phyloP scores from a whole-genome alignment of 257 asterid species.

The Fraxinus excelsior region DNA sequence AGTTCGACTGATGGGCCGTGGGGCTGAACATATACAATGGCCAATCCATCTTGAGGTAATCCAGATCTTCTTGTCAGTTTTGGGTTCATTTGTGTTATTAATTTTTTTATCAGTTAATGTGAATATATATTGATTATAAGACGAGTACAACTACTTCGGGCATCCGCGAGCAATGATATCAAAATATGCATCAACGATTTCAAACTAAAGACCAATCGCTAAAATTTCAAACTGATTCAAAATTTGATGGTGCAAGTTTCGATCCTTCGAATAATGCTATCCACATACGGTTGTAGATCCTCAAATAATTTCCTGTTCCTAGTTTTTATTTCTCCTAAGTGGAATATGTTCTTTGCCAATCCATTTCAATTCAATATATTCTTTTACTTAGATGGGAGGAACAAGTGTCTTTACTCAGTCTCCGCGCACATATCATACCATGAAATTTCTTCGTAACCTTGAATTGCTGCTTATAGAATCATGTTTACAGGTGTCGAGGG shows the following conservation, averaged over 20 bases:
- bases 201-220: too few relatives aligned
- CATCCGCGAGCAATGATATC: too few relatives aligned
- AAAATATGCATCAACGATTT: too few relatives aligned
- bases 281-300: too few relatives aligned
- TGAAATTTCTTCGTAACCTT: not conserved
- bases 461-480: not conserved
- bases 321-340: not conserved
- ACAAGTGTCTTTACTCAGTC: too few relatives aligned
- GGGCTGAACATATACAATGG: conserved; percentile 72
- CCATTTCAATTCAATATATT: not conserved
- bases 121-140: too few relatives aligned
- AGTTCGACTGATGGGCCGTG: conserved; percentile 93
- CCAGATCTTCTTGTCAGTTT: not conserved
- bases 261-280: too few relatives aligned
- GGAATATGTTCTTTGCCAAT: not conserved
- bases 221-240: too few relatives aligned
- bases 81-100: not conserved
- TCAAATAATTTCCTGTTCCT: not conserved
- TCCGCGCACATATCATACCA: not conserved
- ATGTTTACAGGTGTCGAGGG: conserved; percentile 75
- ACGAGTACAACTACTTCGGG: too few relatives aligned
- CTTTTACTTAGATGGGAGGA: not conserved
- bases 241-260: too few relatives aligned
- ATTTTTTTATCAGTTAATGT: too few relatives aligned
- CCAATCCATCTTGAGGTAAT: conserved; percentile 95